Evolutionary conservation across 2,329 filamentous ascomycete genomes (phyloP).

Genomic region (Plectosphaerella cucumerina): DNA sequence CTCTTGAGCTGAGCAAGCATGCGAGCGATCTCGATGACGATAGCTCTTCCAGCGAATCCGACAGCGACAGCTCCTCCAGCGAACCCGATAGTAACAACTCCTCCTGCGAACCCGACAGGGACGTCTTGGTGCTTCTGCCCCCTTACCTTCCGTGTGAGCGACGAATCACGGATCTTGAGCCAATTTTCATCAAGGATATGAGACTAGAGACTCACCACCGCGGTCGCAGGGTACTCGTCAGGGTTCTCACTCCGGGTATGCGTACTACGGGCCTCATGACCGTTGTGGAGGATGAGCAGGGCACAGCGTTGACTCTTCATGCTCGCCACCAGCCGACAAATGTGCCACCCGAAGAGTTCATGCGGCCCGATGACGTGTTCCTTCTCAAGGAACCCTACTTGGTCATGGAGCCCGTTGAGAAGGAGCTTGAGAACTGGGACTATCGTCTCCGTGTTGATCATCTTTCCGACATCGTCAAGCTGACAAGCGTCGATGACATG

Average conservation of each 20-base stretch:
- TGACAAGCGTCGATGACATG: slow-evolving; percentile 27
- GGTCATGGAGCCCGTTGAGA: no score
- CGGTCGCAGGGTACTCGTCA: slow-evolving; percentile 13
- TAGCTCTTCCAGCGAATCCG: no score
- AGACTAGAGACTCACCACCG: slow-evolving; percentile 23
- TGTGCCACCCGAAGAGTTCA: slow-evolving; percentile 24
- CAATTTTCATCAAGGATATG: slow-evolving; percentile 22
- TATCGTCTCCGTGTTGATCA: slow-evolving; percentile 49
- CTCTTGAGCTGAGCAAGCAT: no score
- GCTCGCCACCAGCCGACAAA: slow-evolving; percentile 36
- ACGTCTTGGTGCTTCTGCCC: no score
- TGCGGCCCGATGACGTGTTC: slow-evolving; percentile 28
- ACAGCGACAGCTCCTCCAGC: no score
- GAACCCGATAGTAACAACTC: no score
- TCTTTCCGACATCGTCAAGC: slow-evolving; percentile 40
- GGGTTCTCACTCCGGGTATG: slow-evolving; percentile 13
- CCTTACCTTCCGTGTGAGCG: slow-evolving; percentile 19
- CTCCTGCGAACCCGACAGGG: no score
- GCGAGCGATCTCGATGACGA: no score
- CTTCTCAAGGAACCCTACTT: slow-evolving; percentile 53
- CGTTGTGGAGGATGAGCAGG: slow-evolving; percentile 34
- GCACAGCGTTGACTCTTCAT: slow-evolving; percentile 28
- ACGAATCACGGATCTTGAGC: slow-evolving; percentile 12
- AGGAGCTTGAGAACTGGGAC: slow-evolving; percentile 30
- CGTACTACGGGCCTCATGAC: slow-evolving; percentile 15